Evolutionary conservation across 73 alveolate genomes (phyloP), one percentile per base, ranked within the genome.

Genomic region (Blepharisma japonicum): DNA sequence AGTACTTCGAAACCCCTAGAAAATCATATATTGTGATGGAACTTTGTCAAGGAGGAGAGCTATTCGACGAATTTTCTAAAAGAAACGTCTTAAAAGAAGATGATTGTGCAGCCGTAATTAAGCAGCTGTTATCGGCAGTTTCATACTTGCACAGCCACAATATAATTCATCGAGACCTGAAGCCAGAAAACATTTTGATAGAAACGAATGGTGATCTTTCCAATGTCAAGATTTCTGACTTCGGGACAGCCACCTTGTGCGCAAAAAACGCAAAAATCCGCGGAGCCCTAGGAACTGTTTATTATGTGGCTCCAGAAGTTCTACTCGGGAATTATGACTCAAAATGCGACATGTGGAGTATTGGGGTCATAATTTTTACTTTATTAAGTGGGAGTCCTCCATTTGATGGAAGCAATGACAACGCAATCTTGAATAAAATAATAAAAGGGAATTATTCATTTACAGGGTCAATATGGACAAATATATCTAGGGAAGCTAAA

Each of bases 401-500:
- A 8, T 61, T 61, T 23, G 49, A 61, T 4, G 77, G 77, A 61
- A 61, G 0, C 55, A 61, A n/a, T 23, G 48, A 79, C 20, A 49
- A 81, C 6, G 81, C 45, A 46, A 39, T 85, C 45, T 68, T 55
- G 9, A 49, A 67, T 9, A 71, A 56, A 70, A 81, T 85, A 6
- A 6, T 66, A 18, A 45, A 53, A 23, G 91, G 84, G 18, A 77
- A 71, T 6, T 61, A 32, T n/a, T 47, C 48, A 6, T 38, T 84
- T 32, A 23, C 8, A 42, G 72, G 66, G 21, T 68, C 72, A 49
- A 53, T 55, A 32, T 90, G 97, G 94, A 46, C 54, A 8, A 51
- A 76, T 67, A 66, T 90, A 14, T 84, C 93, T 8, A 77, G 80
- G 8, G 97, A 88, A 21, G 91, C 94, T 23, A 91, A 85, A 66